Conservation (phyloP, 768 basidiomycete genomes). For the Galerina sulciceps region DNA sequence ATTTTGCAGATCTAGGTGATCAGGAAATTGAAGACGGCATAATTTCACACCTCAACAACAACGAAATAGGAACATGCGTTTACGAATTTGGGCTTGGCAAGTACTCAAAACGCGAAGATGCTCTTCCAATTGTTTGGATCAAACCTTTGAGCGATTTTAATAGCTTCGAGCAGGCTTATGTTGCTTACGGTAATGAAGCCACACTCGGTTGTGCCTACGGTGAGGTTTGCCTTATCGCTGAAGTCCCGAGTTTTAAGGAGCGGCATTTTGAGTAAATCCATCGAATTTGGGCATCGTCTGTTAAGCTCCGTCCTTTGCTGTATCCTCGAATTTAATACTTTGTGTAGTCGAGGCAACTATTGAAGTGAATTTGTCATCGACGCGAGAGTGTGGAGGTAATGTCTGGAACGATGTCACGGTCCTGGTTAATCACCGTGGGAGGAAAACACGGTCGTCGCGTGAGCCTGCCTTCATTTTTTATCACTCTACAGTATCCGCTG, state of each 20-base stretch:
- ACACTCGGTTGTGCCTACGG: neutral
- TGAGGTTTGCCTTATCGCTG: conserved; percentile 8
- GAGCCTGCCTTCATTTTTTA: too few relatives aligned
- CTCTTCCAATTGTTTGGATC: neutral
- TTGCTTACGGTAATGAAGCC: conserved; percentile 3
- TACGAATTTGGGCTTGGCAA: neutral
- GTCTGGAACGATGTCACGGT: too few relatives aligned
- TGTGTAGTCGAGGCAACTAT: too few relatives aligned
- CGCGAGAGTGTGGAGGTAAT: too few relatives aligned
- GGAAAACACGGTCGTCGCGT: too few relatives aligned
- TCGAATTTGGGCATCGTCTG: too few relatives aligned
- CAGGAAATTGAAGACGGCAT: neutral
- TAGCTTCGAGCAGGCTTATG: neutral
- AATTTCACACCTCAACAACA: neutral
- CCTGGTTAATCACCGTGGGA: too few relatives aligned
- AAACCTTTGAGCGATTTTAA: neutral
- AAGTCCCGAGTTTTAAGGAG: neutral
- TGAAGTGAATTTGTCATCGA: too few relatives aligned
- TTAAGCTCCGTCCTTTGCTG: too few relatives aligned
- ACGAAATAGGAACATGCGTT: neutral
- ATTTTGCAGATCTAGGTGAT: neutral
- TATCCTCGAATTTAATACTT: too few relatives aligned
- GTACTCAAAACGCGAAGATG: neutral
- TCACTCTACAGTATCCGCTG: too few relatives aligned
- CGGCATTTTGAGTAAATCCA: neutral